phyloP scores from a whole-genome alignment of 768 basidiomycete species.

The Lyophyllum decastes region DNA sequence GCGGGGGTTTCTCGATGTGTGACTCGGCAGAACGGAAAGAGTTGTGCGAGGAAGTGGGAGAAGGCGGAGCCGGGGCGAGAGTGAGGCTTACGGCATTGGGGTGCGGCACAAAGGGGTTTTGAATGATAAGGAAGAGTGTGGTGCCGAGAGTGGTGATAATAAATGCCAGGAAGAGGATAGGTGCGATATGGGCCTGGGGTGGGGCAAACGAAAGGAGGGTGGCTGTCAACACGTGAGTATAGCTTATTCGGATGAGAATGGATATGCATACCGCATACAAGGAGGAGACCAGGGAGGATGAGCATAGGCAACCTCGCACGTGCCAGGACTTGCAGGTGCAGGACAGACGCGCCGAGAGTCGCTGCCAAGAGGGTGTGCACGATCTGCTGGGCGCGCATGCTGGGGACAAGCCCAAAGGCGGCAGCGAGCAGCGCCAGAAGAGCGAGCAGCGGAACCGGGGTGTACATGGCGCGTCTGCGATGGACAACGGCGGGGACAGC shows the following conservation, averaged over 20 bases:
- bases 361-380: slow-evolving; percentile 10
- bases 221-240: background rate
- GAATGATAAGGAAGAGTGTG: slow-evolving; percentile 1
- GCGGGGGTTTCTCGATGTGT: slow-evolving; percentile 1
- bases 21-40: background rate
- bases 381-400: slow-evolving; percentile 4
- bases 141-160: slow-evolving; percentile 4
- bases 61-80: background rate
- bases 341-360: slow-evolving; percentile 5
- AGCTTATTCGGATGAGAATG: background rate
- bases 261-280: slow-evolving; percentile 6
- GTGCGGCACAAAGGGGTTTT: background rate
- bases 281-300: slow-evolving; percentile 6
- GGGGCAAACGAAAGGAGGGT: slow-evolving; percentile 13
- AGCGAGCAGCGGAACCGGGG: slow-evolving; percentile 12
- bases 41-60: slow-evolving; percentile 1
- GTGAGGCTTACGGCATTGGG: background rate
- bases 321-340: slow-evolving; percentile 13
- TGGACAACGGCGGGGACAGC: slow-evolving; percentile 6
- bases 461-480: background rate
- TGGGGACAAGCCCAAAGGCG: slow-evolving; percentile 2
- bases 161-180: slow-evolving; percentile 9
- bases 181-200: slow-evolving; percentile 6
- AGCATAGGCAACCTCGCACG: background rate
- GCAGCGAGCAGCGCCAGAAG: slow-evolving; percentile 10